phyloP scores from a whole-genome alignment of 768 basidiomycete species.

The Lepiota brunneoincarnata region DNA sequence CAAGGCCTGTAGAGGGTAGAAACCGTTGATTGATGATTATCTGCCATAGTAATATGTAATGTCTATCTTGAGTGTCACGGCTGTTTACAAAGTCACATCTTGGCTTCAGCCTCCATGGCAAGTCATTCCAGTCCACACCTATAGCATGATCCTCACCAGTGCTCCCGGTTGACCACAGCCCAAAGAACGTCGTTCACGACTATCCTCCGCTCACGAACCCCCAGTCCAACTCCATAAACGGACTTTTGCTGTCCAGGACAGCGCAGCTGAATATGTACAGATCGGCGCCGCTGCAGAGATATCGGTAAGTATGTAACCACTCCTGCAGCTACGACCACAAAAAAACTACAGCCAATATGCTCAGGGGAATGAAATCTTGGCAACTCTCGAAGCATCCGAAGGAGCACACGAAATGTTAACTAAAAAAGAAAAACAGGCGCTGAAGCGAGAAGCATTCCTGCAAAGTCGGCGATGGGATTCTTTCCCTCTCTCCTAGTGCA shows the following conservation, averaged over 20 bases:
- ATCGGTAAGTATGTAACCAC: constrained; percentile 34
- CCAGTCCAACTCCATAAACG: constrained; percentile 50
- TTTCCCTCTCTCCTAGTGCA: constrained; percentile 11
- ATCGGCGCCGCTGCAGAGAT: constrained; percentile 37
- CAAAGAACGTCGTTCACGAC: constrained; percentile 41
- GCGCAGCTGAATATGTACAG: constrained; percentile 45
- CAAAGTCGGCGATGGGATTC: constrained; percentile 42
- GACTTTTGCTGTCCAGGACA: constrained; percentile 47
- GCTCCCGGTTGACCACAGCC: constrained; percentile 21
- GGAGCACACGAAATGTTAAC: constrained; percentile 16
- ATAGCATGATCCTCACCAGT: neutral
- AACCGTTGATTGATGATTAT: too few species aligned
- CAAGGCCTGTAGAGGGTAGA: neutral
- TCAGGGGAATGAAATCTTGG: constrained; percentile 22
- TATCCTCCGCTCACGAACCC: constrained; percentile 41
- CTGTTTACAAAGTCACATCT: too few species aligned
- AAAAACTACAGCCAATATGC: neutral
- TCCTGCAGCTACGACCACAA: neutral
- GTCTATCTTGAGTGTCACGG: too few species aligned
- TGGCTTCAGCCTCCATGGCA: constrained; percentile 19
- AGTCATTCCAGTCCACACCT: constrained; percentile 7
- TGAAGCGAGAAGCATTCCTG: constrained; percentile 68
- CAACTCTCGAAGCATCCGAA: constrained; percentile 18
- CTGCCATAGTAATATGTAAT: too few species aligned
- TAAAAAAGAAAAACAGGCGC: constrained; percentile 67